Percentiles rank a stretch among this genome's conserved stretches.
These are phyloP conservation scores for Claviceps citrina DNA, from an alignment of 2,329 filamentous ascomycete genomes.

Conservation along the genomic window DNA sequence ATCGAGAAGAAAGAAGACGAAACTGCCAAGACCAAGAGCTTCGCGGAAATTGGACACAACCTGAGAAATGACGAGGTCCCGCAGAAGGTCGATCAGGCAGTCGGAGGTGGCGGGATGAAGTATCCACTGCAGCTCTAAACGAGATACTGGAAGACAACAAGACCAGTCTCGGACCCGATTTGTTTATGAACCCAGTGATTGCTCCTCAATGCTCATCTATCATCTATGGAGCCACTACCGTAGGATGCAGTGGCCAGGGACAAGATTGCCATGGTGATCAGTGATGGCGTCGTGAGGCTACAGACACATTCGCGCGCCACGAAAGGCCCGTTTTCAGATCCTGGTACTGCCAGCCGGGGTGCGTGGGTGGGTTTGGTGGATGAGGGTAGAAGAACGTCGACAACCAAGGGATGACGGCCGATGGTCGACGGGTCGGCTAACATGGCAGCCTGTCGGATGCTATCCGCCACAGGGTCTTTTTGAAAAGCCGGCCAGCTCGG, in stretches of 20 bases:
- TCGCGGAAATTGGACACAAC: slow-evolving; percentile 2
- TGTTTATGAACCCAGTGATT: neutral
- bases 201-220: too few species aligned
- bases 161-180: neutral
- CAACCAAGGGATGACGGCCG: neutral
- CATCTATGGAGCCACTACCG: neutral
- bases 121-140: slow-evolving; percentile 1
- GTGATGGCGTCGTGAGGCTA: too few species aligned
- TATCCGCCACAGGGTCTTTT: neutral
- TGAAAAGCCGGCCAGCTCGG: neutral
- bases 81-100: neutral
- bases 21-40: slow-evolving; percentile 1
- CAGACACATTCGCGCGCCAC: neutral
- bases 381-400: neutral
- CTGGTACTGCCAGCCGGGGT: neutral
- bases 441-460: neutral
- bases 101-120: neutral
- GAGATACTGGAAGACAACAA: neutral
- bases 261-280: neutral
- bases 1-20: neutral
- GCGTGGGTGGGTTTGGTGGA: too few species aligned
- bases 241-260: neutral
- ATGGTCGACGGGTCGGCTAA: neutral
- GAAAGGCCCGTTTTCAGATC: neutral
- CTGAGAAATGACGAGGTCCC: slow-evolving; percentile 5